Evolutionary conservation across 495 filamentous ascomycete genomes (phyloP).

Genomic region (Lasiosphaeria hispida): DNA sequence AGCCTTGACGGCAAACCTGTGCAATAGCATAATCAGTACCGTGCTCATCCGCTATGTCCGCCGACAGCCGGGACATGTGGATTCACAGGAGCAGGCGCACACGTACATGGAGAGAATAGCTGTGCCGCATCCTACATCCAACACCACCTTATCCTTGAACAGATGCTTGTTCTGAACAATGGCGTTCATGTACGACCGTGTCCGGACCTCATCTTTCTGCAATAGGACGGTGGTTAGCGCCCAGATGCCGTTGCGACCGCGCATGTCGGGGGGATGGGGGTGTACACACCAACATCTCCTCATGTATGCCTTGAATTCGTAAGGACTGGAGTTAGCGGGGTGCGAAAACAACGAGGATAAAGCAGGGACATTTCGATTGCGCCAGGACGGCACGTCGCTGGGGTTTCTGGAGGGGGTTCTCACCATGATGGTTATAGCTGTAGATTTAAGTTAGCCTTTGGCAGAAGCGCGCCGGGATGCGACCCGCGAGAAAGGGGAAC

Average conservation of each 20-base stretch:
- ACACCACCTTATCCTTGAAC: conserved; percentile 84
- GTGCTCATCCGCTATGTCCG: no score
- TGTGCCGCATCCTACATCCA: conserved; percentile 92
- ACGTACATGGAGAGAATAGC: conserved; percentile 82
- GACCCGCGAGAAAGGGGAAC: conserved; percentile 4
- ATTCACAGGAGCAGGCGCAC: background rate
- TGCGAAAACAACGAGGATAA: conserved; percentile 11
- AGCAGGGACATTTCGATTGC: no score
- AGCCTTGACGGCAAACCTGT: conserved; percentile 79
- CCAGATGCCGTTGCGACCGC: background rate
- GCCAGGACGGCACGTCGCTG: background rate
- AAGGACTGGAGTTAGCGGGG: conserved; percentile 31
- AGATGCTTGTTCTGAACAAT: conserved; percentile 93
- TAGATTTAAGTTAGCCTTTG: conserved; percentile 17
- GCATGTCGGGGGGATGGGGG: conserved; percentile 11
- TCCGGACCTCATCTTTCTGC: conserved; percentile 98
- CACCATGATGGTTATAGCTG: conserved; percentile 96
- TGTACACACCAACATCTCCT: conserved; percentile 91
- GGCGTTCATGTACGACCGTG: conserved; percentile 89
- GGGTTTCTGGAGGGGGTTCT: conserved; percentile 24
- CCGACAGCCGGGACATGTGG: no score
- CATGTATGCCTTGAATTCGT: conserved; percentile 72
- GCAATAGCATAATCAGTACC: no score
- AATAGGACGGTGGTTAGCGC: conserved; percentile 13
- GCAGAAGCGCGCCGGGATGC: background rate